Base-by-base conservation (phyloP, 768 basidiomycete species). In the Chalciporus sphaerocephalus region DNA sequence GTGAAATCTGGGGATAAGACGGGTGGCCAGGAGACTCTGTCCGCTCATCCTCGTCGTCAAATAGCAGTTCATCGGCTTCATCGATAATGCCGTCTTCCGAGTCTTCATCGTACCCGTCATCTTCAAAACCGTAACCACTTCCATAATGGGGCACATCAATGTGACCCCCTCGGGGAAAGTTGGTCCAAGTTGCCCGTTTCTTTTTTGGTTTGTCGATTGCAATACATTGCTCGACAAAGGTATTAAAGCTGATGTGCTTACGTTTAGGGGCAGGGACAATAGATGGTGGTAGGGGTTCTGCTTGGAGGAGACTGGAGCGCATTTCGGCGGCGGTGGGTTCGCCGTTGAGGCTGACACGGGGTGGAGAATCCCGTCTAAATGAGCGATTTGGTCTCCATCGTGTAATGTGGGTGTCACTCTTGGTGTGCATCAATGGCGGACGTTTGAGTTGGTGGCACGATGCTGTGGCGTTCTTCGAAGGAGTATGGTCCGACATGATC, bases 161-260 rank as follows among this genome's bases (percentile, higher is more conserved):
- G 13, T 39, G 30, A 35, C 47, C 44, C 22, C 32, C 33, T 27
- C 40, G 48, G 24, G 39, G 41, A 48, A 24, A 51, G 5, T 50
- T 57, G 44, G 68, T 69, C 55, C 75, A 53, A 8, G 37, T 8
- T 2, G 45, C 13, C 10, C 50, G 61, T 50, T 61, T 66, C 49
- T 57, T 59, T 46, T 72, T 69, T 0, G 87, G 88, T 56, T 84
- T 84, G 60, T 91, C 89, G 60, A 92, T 88, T 34, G 89, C 85
- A 47, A 99, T 95, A 60, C 82, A 92, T 64, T 97, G 95, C 64
- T 96, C 89, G 30, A 99, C 95, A 61, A 94, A 96, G 1, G 94
- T 95, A 66, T 97, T 98, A 77, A 98, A 98, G 56, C 79, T 86
- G 70, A 98, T 97, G 64, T 96, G 95, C 52, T 85, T 85, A 71